phyloP scores from a whole-genome alignment of 2,329 filamentous ascomycete species.

The Verticillium longisporum region DNA sequence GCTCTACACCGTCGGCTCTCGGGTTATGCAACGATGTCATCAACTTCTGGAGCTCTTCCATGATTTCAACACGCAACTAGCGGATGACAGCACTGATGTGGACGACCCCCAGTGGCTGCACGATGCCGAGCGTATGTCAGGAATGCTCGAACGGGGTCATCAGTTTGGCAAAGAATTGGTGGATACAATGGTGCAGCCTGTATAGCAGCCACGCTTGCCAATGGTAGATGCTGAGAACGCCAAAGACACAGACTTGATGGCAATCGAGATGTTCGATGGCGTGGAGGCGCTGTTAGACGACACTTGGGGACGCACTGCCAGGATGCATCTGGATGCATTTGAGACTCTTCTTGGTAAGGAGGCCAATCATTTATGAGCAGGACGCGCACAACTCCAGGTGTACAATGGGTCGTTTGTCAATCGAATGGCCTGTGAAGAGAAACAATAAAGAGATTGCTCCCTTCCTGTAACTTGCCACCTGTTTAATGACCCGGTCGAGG shows the following conservation, averaged over 20 bases:
- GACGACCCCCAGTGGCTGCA: constrained; percentile 18
- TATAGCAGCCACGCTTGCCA: constrained; percentile 2
- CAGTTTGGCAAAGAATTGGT: constrained; percentile 15
- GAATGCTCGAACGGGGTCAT: constrained; percentile 19
- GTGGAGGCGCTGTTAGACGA: constrained; percentile 12
- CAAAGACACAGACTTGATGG: constrained; percentile 23
- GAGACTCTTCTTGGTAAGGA: neutral
- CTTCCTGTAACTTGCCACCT: constrained; percentile 26
- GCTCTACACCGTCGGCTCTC: neutral
- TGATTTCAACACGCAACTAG: neutral
- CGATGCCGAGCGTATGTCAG: constrained; percentile 20
- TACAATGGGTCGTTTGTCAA: no score
- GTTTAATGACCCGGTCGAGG: neutral
- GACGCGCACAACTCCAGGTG: no score
- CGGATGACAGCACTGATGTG: neutral
- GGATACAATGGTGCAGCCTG: constrained; percentile 20
- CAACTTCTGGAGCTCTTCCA: neutral
- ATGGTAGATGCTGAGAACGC: neutral
- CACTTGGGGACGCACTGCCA: constrained; percentile 21
- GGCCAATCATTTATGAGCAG: neutral
- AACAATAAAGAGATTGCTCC: no score
- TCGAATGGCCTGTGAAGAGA: neutral
- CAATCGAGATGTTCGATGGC: constrained; percentile 23
- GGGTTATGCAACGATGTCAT: neutral
- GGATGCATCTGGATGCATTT: neutral